A percentile compares a stretch with the other conserved stretches of the same genome.
Evolutionary conservation across 208 protist genomes (phyloP).

Genomic region (Trichomonas tenax): DNA sequence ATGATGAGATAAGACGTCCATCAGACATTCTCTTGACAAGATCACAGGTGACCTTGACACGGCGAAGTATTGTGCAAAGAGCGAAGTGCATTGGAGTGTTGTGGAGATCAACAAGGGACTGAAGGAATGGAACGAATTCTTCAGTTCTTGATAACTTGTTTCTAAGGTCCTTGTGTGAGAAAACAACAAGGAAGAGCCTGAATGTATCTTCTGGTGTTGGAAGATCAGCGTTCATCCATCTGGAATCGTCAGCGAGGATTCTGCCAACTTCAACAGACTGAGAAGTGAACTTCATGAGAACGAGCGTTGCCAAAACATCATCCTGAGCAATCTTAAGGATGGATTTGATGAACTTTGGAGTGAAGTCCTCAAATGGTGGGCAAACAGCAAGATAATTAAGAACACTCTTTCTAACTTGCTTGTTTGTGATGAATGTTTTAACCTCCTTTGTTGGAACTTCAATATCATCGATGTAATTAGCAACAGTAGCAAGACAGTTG

Average conservation of each 20-base stretch:
- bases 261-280: background rate
- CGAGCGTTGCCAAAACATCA: background rate
- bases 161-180: background rate
- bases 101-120: background rate
- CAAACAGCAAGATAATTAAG: background rate
- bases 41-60: background rate
- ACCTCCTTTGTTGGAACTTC: background rate
- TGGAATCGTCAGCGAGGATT: background rate
- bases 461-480: background rate
- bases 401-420: background rate
- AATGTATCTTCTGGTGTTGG: background rate
- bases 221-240: background rate
- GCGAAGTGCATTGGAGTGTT: background rate
- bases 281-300: background rate
- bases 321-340: background rate
- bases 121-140: background rate
- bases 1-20: background rate
- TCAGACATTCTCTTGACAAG: background rate
- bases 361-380: background rate
- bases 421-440: background rate
- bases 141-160: background rate
- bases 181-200: background rate
- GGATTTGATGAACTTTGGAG: background rate
- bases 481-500: background rate
- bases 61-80: background rate